Evolutionary conservation across 2,329 filamentous ascomycete species (phyloP).

Genomic region (Fusarium dlaminii): DNA sequence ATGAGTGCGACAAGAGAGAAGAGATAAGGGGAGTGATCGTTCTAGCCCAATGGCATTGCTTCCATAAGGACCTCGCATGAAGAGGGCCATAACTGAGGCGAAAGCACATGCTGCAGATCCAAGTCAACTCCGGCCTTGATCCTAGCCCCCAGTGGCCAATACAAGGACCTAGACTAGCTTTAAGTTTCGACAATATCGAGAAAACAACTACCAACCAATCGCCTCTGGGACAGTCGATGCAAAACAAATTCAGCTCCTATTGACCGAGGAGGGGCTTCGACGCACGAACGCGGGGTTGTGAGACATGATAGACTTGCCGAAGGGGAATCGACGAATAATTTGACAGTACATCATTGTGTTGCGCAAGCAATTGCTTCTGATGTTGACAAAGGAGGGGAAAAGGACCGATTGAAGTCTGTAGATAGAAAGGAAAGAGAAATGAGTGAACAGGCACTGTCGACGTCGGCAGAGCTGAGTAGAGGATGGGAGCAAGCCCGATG

Average conservation of each 20-base stretch:
- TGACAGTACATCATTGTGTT: not conserved
- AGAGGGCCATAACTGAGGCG: too few species aligned
- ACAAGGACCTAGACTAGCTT: not conserved
- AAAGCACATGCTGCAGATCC: not conserved
- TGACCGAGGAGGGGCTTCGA: not conserved
- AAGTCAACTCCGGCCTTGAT: too few species aligned
- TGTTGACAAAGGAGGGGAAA: not conserved
- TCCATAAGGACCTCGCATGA: rapidly evolving
- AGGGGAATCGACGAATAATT: rapidly evolving
- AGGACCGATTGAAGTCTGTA: not conserved
- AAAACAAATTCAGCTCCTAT: not conserved
- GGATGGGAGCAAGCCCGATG: not conserved
- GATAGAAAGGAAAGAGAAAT: not conserved
- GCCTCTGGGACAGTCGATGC: not conserved
- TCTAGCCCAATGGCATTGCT: not conserved
- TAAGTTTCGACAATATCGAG: rapidly evolving
- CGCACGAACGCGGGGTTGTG: not conserved
- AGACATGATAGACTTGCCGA: not conserved
- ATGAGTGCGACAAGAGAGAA: not conserved
- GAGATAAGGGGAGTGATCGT: not conserved
- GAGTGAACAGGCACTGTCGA: not conserved
- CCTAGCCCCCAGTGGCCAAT: not conserved
- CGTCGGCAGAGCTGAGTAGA: rapidly evolving
- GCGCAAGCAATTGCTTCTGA: not conserved
- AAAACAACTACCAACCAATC: not conserved